These are phyloP conservation scores for Phallus indusiatus DNA, from an alignment of 768 basidiomycete genomes.

Conservation along the genomic window DNA sequence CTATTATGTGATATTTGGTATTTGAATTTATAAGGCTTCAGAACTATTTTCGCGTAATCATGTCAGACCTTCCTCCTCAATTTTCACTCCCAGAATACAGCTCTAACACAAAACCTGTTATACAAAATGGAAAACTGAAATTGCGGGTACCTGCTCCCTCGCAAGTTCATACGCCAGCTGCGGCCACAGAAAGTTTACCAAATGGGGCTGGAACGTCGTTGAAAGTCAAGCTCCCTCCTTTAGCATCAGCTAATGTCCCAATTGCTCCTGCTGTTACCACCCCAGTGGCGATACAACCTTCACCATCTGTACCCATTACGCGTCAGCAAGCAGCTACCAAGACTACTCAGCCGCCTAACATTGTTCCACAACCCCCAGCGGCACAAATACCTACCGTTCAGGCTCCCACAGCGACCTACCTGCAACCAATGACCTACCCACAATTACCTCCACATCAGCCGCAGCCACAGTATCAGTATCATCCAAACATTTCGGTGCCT, in stretches of 20 bases:
- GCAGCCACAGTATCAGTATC: constrained; percentile 18
- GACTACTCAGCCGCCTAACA: constrained; percentile 24
- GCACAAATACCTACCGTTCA: constrained; percentile 25
- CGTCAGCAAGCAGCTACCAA: constrained; percentile 6
- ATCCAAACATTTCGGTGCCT: constrained; percentile 18
- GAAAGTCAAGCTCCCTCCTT: constrained; percentile 8
- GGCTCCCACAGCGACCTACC: constrained; percentile 48
- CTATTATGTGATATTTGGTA: neutral
- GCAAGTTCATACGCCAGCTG: neutral
- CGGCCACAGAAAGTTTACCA: constrained; percentile 8
- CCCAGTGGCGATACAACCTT: constrained; percentile 13
- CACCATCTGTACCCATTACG: constrained; percentile 16
- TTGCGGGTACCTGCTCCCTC: constrained; percentile 12
- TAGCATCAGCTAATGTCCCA: neutral
- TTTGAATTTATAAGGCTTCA: constrained; percentile 20
- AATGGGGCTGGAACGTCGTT: constrained; percentile 13
- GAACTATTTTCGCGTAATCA: constrained; percentile 66
- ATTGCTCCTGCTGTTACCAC: constrained; percentile 13
- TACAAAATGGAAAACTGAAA: constrained; percentile 11
- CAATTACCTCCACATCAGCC: constrained; percentile 13
- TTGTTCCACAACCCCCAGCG: constrained; percentile 23
- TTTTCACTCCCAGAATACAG: constrained; percentile 52
- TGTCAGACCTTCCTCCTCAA: constrained; percentile 69
- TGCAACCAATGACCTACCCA: constrained; percentile 23
- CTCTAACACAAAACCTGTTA: constrained; percentile 7